These are phyloP conservation scores for Scedosporium apiospermum DNA, from an alignment of 2,329 filamentous ascomycete genomes.

Conservation along the genomic window DNA sequence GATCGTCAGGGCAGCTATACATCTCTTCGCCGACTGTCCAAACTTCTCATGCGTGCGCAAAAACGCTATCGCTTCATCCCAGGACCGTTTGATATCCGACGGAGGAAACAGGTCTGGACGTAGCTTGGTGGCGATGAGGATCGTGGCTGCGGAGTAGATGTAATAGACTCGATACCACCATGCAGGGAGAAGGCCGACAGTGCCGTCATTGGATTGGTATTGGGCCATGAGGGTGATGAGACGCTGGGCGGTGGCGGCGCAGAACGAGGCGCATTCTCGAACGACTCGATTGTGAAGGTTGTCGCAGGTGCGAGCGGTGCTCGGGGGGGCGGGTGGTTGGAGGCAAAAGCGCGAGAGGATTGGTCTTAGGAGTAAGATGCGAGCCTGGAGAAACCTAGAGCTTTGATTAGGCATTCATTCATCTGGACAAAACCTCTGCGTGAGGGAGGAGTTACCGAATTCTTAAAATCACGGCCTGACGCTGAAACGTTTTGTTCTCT, in stretches of 20 bases:
- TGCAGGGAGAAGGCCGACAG: slow-evolving; percentile 23
- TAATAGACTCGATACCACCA: slow-evolving; percentile 31
- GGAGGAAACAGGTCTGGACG: slow-evolving; percentile 21
- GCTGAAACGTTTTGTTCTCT: slow-evolving; percentile 16
- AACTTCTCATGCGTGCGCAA: slow-evolving; percentile 23
- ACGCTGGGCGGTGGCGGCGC: slow-evolving; percentile 22
- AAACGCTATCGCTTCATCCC: slow-evolving; percentile 22
- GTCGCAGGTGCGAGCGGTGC: slow-evolving; percentile 10
- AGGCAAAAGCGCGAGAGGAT: slow-evolving; percentile 23
- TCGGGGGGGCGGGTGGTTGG: slow-evolving; percentile 10
- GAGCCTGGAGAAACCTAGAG: slow-evolving; percentile 22
- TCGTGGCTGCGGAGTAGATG: slow-evolving; percentile 24
- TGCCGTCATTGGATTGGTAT: slow-evolving; percentile 20
- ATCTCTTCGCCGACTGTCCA: slow-evolving; percentile 21
- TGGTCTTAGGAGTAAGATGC: slow-evolving; percentile 23
- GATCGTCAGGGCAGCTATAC: slow-evolving; percentile 23
- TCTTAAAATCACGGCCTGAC: slow-evolving; percentile 23
- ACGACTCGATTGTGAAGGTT: slow-evolving; percentile 18
- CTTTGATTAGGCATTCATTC: background rate
- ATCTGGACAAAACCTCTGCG: no score
- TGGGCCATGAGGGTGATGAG: slow-evolving; percentile 20
- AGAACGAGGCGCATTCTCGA: slow-evolving; percentile 23
- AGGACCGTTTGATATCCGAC: slow-evolving; percentile 17
- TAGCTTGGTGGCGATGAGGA: slow-evolving; percentile 25
- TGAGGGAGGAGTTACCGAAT: slow-evolving; percentile 17